Conservation (phyloP, 2,329 filamentous ascomycete species). For the Byssoonygena ceratinophila region DNA sequence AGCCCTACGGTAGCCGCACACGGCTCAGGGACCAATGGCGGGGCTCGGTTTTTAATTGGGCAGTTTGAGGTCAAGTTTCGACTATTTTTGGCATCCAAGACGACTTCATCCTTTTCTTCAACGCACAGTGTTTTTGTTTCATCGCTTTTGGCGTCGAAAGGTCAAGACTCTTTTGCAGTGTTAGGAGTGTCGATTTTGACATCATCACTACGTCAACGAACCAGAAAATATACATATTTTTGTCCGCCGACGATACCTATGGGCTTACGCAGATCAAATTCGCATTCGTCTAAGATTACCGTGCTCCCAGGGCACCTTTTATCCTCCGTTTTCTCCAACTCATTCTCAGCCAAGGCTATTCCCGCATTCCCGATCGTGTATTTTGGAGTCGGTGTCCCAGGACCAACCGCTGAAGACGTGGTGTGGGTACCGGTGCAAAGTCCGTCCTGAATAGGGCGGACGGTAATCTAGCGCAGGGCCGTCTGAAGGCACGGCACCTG, state of each 20-base stretch:
- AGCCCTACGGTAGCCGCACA: neutral
- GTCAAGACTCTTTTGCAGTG: neutral
- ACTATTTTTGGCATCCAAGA: neutral
- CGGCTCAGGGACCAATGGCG: constrained; percentile 1
- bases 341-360: constrained; percentile 11
- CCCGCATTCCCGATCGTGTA: constrained; percentile 14
- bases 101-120: neutral
- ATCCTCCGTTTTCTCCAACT: constrained; percentile 15
- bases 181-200: neutral
- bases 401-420: constrained; percentile 25
- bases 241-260: constrained; percentile 19
- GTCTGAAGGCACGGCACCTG: constrained; percentile 6
- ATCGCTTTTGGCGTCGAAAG: neutral
- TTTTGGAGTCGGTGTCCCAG: constrained; percentile 16
- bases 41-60: constrained; percentile 5
- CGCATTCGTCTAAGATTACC: constrained; percentile 20
- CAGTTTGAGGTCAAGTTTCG: constrained; percentile 11
- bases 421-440: constrained; percentile 39
- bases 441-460: constrained; percentile 45
- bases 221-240: neutral
- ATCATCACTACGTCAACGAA: constrained; percentile 1
- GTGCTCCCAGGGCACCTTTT: constrained; percentile 22
- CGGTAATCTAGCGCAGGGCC: constrained; percentile 33
- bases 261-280: constrained; percentile 18
- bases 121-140: neutral